Conservation (phyloP, 305 asterid species). For the Withania somnifera region DNA sequence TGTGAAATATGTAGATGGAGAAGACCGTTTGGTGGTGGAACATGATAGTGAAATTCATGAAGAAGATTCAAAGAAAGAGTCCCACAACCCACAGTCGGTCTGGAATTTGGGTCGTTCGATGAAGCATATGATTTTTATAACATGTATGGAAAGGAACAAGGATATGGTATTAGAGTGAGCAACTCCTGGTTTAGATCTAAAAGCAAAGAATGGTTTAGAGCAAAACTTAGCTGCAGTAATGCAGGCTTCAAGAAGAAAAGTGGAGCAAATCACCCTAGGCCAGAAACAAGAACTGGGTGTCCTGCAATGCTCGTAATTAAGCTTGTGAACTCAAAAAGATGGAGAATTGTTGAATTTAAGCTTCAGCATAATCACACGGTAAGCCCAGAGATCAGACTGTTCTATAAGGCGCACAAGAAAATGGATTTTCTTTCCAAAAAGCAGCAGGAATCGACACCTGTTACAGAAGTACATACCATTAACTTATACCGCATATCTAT, state of each 20-base stretch:
- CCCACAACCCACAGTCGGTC: conserved; percentile 33
- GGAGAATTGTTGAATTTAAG: conserved; percentile 55
- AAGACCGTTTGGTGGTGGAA: conserved; percentile 23
- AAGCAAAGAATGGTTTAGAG: conserved; percentile 52
- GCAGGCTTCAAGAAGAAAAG: conserved; percentile 66
- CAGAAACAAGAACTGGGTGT: conserved; percentile 63
- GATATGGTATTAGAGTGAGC: conserved; percentile 57
- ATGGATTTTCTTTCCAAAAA: conserved; percentile 34
- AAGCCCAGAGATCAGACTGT: conserved; percentile 43
- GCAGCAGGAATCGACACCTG: conserved; percentile 23
- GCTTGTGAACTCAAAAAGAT: conserved; percentile 45
- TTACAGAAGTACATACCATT: conserved; percentile 50
- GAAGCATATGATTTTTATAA: conserved; percentile 53
- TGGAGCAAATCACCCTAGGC: conserved; percentile 48
- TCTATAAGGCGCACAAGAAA: conserved; percentile 53
- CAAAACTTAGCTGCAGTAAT: conserved; percentile 55
- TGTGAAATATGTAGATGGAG: conserved; percentile 33
- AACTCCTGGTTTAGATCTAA: conserved; percentile 59
- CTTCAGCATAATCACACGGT: conserved; percentile 55
- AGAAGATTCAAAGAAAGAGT: conserved; percentile 16
- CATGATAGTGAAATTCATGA: conserved; percentile 15
- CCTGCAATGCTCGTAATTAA: conserved; percentile 53
- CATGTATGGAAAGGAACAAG: conserved; percentile 48
- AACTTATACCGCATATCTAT: conserved; percentile 32
- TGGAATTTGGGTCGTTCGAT: conserved; percentile 51